Evolutionary conservation across 164 flowering plant species (phyloP), one percentile per base, ranked within the genome.

Genomic region (Brasenia schreberi): DNA sequence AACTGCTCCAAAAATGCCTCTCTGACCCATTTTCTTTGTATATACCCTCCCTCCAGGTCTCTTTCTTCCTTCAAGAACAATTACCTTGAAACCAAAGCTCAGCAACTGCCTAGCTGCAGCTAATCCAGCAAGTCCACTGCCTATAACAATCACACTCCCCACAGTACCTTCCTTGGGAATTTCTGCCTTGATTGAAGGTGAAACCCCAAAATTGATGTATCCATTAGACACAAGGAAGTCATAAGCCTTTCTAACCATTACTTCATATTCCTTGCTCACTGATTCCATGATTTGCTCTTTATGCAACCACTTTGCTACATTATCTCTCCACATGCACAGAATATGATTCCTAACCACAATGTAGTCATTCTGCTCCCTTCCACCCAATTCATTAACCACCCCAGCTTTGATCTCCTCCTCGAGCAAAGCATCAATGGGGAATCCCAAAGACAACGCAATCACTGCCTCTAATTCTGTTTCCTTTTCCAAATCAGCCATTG

Each of bases 271-370:
- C 33, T 60, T 76, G 67, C 92, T 87, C 63, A 91, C 92, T 59
- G 92, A 84, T 74, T 91, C 99, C 76, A 66, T 83, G 5, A 94
- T 80, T 73, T 85, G 81, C 42, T 76, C 86, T 68, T 82, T 88
- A 0, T 90, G 69, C 42, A 94, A 79, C 92, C 92, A 91, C n/a
- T 72, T 43, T 18, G 73, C 69, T 16, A 89, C 96, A 76, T 91
- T 88, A 56, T 72, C 81, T 76, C 99, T 83, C 97, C 99, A 91
- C 65, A 76, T 83, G 0, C 87, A 82, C 66, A 94, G 79, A 39
- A 91, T 91, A 74, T 94, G 99, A 68, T 94, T 94, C 76, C 99
- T 80, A 60, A 94, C 88, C 70, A 94, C 96, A 69, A 91, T 91
- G 68, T 94, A 94, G 70, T 94, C 88, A 73, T 88, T 88, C 71